A percentile compares a stretch with the other conserved stretches of the same genome.
Conservation (phyloP, 1,284 basidiomycete genomes). For the Violaceomyces palustris region DNA sequence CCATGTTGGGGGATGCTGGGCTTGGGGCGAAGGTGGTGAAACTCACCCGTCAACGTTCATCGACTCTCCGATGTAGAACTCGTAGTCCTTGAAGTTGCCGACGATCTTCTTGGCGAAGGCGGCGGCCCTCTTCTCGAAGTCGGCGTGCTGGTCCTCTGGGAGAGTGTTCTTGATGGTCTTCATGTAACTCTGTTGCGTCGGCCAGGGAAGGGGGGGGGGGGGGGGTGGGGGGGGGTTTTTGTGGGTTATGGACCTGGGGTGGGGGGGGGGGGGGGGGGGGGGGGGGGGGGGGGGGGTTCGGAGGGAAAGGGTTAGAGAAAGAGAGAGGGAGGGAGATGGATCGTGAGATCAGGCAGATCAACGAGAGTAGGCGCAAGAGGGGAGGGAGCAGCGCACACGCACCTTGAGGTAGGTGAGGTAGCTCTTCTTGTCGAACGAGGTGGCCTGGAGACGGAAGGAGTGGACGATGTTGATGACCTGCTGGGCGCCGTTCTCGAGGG, state of each 20-base stretch:
- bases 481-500: conserved; percentile 69
- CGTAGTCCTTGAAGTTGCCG: conserved; percentile 82
- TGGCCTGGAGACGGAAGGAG: conserved; percentile 83
- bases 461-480: conserved; percentile 85
- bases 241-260: neutral
- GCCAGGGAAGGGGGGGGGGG: neutral
- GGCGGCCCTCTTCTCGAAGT: conserved; percentile 78
- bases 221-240: too few species aligned
- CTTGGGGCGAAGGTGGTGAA: too few species aligned
- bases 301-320: neutral
- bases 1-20: too few species aligned
- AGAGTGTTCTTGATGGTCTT: conserved; percentile 65
- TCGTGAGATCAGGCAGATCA: neutral
- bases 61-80: conserved; percentile 79
- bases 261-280: neutral
- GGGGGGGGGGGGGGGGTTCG: too few species aligned
- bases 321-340: neutral
- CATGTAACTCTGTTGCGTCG: conserved; percentile 63
- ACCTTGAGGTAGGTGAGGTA: conserved; percentile 78
- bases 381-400: neutral
- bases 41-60: conserved; percentile 54
- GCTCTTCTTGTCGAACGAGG: conserved; percentile 85
- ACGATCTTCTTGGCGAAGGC: conserved; percentile 65
- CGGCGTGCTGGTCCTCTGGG: conserved; percentile 63
- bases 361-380: neutral